Percentiles rank a stretch among this genome's conserved stretches.
Conservation (phyloP, 208 protist genomes). For the Crithidia acanthocephali region DNA sequence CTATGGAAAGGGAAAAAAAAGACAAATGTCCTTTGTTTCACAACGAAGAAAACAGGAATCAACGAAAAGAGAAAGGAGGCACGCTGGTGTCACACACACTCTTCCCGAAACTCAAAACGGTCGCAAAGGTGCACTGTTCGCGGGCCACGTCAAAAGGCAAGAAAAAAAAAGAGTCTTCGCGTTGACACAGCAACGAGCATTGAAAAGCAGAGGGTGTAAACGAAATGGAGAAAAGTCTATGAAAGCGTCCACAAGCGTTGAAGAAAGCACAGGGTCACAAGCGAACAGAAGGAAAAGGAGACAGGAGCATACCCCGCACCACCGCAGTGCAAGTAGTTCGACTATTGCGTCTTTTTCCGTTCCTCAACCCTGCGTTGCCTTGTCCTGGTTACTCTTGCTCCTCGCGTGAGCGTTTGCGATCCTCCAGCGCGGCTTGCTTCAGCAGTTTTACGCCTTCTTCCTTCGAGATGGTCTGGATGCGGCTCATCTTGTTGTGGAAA, state of each 20-base stretch:
- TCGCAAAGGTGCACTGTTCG: background rate
- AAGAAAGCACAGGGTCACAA: too few species aligned
- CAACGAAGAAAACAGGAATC: background rate
- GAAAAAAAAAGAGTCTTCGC: constrained; percentile 25
- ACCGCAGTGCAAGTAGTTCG: background rate
- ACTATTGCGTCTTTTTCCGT: background rate
- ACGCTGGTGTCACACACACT: background rate
- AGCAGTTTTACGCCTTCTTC: constrained; percentile 61
- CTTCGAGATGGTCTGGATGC: constrained; percentile 85
- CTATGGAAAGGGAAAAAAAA: constrained; percentile 12
- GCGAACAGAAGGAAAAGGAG: background rate
- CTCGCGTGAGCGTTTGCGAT: constrained; percentile 61
- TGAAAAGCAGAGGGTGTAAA: constrained; percentile 18
- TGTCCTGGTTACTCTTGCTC: constrained; percentile 22
- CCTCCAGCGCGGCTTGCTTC: constrained; percentile 73
- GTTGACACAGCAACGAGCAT: too few species aligned
- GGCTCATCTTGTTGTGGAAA: constrained; percentile 95
- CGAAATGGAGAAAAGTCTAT: background rate
- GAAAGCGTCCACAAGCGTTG: too few species aligned
- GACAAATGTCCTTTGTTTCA: too few species aligned
- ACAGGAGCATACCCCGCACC: background rate
- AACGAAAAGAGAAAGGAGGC: background rate
- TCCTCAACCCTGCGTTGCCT: background rate
- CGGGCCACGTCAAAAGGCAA: background rate
- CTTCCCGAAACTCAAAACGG: background rate